Evolutionary conservation across 306 rosid genomes (phyloP), one percentile per base, ranked within the genome.

Genomic region (Prosopis cineraria): DNA sequence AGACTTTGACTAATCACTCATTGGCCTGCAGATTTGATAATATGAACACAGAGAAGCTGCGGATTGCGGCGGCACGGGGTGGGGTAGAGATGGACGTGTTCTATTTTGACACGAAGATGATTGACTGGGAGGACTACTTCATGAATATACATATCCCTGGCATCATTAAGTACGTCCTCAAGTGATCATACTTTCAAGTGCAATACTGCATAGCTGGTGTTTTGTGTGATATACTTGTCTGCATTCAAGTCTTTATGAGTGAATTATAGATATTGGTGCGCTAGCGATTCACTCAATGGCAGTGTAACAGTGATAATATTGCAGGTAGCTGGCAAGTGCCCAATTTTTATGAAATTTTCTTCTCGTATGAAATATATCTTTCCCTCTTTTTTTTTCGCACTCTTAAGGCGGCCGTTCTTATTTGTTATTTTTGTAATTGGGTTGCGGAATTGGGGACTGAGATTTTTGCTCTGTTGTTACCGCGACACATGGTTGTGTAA

Each of bases 71-170:
- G 40, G 75, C 50, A 72, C 75, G 85, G 64, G 78, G 79, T 17
- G 85, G 81, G 5, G 85, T 22, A 12, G 93, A 91, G 83, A 74
- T 39, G 20, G 92, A 90, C 7, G 9, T 83, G 47, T 94, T 91
- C 63, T 84, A 82, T 85, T 87, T 91, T 66, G 97, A 94, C 41
- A 88, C 97, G 0, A 90, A 78, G 16, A 16, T 41, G 13, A 82
- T 94, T 43, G 80, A 91, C 9, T 94, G 97, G 98, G 96, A 94
- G 0, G 90, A 91, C 16, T 91, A 94, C 81, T 81, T 90, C 72
- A 1, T 88, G 68, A 89, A 83, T 43, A 33, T 68, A 60, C 97
- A 94, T 70, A 16, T 91, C 29, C 79, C 90, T 60, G 93, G 98
- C 14, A 53, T 87, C 6, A 84, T 89, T 40, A 90, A 88, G 73